Conservation (phyloP, 2,329 filamentous ascomycete genomes). For the Huntiella abstrusa region DNA sequence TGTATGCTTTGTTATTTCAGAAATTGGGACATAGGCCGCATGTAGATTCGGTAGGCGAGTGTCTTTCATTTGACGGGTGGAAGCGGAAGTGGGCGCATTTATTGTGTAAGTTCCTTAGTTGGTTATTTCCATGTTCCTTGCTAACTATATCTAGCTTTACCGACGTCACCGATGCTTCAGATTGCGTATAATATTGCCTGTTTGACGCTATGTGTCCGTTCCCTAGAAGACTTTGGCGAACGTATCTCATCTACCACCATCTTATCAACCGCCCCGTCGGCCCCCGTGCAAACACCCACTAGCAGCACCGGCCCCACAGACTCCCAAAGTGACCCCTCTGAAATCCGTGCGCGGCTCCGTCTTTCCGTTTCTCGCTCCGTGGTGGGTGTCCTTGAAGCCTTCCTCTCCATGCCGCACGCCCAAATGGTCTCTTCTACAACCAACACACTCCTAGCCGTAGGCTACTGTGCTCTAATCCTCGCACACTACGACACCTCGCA, state of each 20-base stretch:
- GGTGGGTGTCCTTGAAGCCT: conserved; percentile 8
- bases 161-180: conserved; percentile 10
- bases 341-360: conserved; percentile 4
- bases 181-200: conserved; percentile 11
- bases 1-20: conserved; percentile 21
- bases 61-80: conserved; percentile 9
- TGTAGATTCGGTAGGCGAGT: conserved; percentile 16
- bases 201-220: conserved; percentile 10
- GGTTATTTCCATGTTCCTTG: background rate
- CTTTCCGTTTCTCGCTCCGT: conserved; percentile 8
- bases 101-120: conserved; percentile 6
- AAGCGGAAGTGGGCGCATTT: conserved; percentile 10
- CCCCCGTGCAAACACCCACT: conserved; percentile 7
- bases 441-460: conserved; percentile 9
- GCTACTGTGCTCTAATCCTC: conserved; percentile 10
- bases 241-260: conserved; percentile 8
- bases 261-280: background rate
- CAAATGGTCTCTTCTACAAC: conserved; percentile 11
- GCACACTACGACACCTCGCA: conserved; percentile 10
- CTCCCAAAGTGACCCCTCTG: conserved; percentile 1
- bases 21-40: conserved; percentile 18
- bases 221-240: conserved; percentile 9
- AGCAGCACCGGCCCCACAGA: conserved; percentile 6
- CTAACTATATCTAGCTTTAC: conserved; percentile 3
- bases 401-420: conserved; percentile 9